Percentiles rank a stretch among this genome's conserved stretches.
Evolutionary conservation across 306 rosid species (phyloP).

Genomic region (Cicer judaicum): DNA sequence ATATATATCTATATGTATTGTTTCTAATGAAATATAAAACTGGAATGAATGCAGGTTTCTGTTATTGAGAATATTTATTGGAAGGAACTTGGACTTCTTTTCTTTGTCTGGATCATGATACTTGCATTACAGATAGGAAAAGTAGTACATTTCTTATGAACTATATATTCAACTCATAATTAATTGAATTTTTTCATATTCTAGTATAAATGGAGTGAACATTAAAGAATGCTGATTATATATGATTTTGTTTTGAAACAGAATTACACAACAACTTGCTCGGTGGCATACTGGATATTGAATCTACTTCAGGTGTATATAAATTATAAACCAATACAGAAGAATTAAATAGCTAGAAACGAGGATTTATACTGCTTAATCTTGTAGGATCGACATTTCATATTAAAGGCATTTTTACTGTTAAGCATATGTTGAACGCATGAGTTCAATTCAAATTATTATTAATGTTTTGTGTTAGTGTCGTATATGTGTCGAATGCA

Average conservation of each 20-base stretch:
- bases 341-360: neutral
- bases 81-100: constrained; percentile 65
- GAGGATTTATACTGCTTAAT: neutral
- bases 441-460: neutral
- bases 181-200: constrained; percentile 3
- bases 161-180: constrained; percentile 2
- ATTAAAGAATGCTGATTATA: neutral
- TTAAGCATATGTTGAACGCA: neutral
- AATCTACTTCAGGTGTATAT: constrained; percentile 60
- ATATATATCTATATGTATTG: neutral
- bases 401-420: neutral
- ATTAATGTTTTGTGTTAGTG: neutral
- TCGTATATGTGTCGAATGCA: no score
- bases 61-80: constrained; percentile 53
- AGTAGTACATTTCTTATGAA: constrained; percentile 12
- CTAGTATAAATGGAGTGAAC: constrained; percentile 1
- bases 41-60: constrained; percentile 52
- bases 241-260: constrained; percentile 40
- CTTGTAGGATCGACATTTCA: neutral
- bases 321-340: neutral
- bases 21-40: constrained; percentile 28
- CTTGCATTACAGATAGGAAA: constrained; percentile 47
- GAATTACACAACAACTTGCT: constrained; percentile 62
- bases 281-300: constrained; percentile 57
- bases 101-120: constrained; percentile 61